A percentile compares a stretch with the other conserved stretches of the same genome.
Evolutionary conservation across 116 monocot species (phyloP).

Genomic region (Iris pallida): DNA sequence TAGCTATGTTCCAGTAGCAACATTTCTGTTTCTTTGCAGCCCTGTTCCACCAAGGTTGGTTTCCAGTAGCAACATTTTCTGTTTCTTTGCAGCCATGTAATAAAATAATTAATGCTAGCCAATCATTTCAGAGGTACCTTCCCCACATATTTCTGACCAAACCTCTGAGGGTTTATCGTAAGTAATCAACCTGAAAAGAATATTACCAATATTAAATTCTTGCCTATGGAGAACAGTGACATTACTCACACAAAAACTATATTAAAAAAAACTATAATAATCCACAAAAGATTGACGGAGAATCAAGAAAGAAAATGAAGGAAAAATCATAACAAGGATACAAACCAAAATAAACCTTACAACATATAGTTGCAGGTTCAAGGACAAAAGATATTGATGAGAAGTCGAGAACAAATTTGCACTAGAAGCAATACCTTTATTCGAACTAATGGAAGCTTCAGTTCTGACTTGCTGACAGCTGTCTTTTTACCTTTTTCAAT

Average conservation of each 20-base stretch:
- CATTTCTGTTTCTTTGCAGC: too few species aligned
- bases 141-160: constrained; percentile 99
- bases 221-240: too few species aligned
- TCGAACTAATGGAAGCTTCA: constrained; percentile 91
- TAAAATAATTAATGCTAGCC: not conserved
- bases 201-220: constrained; percentile 3
- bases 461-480: too few species aligned
- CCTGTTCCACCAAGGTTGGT: too few species aligned
- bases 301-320: too few species aligned
- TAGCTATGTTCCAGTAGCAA: too few species aligned
- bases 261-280: not conserved
- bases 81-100: too few species aligned
- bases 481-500: too few species aligned
- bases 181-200: constrained; percentile 85
- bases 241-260: not conserved
- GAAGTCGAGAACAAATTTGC: not conserved
- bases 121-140: constrained; percentile 54
- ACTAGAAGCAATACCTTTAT: constrained; percentile 57
- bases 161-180: constrained; percentile 99
- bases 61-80: too few species aligned
- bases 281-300: not conserved
- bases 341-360: not conserved
- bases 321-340: not conserved
- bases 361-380: not conserved
- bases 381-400: not conserved